These are phyloP conservation scores for Effrenium voratum DNA, from an alignment of 73 alveolate genomes.

Conservation along the genomic window DNA sequence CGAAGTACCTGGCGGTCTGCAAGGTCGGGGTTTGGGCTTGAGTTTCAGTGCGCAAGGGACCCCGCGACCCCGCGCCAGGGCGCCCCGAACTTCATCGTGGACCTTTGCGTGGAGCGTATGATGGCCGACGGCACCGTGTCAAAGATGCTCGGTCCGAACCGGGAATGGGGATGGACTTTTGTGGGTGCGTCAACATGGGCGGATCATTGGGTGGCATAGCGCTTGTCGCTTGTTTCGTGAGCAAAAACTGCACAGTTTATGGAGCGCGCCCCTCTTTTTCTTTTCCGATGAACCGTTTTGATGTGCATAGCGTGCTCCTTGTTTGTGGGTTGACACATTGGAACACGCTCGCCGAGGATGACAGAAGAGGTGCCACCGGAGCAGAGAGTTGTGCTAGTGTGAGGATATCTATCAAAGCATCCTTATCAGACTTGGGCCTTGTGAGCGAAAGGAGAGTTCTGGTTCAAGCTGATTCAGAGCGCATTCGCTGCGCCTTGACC, in stretches of 20 bases:
- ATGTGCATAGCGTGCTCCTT: too few relatives aligned
- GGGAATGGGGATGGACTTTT: background rate
- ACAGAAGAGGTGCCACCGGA: conserved; percentile 3
- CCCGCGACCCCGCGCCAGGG: conserved; percentile 37
- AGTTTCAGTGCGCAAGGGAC: background rate
- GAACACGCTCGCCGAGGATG: conserved; percentile 12
- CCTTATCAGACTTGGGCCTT: too few relatives aligned
- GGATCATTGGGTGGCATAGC: too few relatives aligned
- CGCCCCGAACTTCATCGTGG: conserved; percentile 89
- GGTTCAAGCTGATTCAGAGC: too few relatives aligned
- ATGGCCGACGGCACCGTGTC: conserved; percentile 63
- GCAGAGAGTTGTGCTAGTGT: too few relatives aligned
- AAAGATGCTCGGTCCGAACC: background rate
- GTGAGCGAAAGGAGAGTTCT: too few relatives aligned
- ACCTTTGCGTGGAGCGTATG: conserved; percentile 56
- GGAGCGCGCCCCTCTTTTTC: too few relatives aligned
- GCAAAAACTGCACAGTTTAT: too few relatives aligned
- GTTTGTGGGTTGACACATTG: too few relatives aligned
- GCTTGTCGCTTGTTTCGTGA: too few relatives aligned
- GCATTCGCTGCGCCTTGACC: background rate
- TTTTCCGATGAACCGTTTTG: background rate
- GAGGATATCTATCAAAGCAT: too few relatives aligned
- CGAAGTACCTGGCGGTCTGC: conserved; percentile 58
- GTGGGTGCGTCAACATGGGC: too few relatives aligned
- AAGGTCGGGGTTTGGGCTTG: conserved; percentile 5